Evolutionary conservation across 164 flowering plant species (phyloP).

Genomic region (Magnolia kwangsiensis): DNA sequence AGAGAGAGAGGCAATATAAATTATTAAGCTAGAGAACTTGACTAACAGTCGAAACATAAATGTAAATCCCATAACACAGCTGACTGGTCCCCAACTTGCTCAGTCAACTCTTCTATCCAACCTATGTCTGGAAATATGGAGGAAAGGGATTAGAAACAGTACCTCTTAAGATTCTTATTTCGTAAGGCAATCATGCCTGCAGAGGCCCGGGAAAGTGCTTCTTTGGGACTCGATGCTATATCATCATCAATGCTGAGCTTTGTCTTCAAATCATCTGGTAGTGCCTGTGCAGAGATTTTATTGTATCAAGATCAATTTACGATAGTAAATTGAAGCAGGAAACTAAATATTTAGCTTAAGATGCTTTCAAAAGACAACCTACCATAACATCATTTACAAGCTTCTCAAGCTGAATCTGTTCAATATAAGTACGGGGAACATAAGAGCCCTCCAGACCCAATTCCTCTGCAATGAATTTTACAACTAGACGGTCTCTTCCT

Average conservation of each 20-base stretch:
- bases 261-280: slow-evolving; percentile 90
- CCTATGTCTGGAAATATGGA: background rate
- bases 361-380: slow-evolving; percentile 18
- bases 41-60: too few relatives aligned
- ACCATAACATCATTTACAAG: slow-evolving; percentile 94
- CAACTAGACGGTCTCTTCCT: slow-evolving; percentile 75
- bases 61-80: too few relatives aligned
- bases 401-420: slow-evolving; percentile 93
- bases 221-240: slow-evolving; percentile 73
- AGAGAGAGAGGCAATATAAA: too few relatives aligned
- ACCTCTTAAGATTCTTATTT: slow-evolving; percentile 64
- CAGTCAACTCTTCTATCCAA: too few relatives aligned
- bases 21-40: too few relatives aligned
- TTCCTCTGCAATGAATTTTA: slow-evolving; percentile 62
- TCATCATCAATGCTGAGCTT: slow-evolving; percentile 93
- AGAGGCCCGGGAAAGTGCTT: slow-evolving; percentile 69
- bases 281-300: slow-evolving; percentile 42
- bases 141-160: background rate
- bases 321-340: slow-evolving; percentile 2
- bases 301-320: slow-evolving; percentile 11
- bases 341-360: slow-evolving; percentile 2
- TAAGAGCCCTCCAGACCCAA: slow-evolving; percentile 86
- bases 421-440: slow-evolving; percentile 87
- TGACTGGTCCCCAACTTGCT: too few relatives aligned
- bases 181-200: slow-evolving; percentile 55